These are phyloP conservation scores for Flaveria sonorensis DNA, from an alignment of 129 eudicot species.

Conservation along the genomic window DNA sequence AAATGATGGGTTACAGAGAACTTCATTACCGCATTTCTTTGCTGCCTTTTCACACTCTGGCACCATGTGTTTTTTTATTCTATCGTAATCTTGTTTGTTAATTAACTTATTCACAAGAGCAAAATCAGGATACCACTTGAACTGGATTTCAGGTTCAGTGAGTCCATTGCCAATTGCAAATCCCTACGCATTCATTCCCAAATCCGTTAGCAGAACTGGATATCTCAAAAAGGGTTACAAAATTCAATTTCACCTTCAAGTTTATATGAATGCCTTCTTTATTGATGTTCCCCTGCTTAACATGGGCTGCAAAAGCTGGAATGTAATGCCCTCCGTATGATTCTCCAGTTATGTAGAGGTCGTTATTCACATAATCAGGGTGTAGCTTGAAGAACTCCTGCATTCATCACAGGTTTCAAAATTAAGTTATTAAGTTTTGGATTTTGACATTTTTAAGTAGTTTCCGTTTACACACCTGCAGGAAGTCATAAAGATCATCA, in stretches of 20 bases:
- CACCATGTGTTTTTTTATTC: constrained; percentile 29
- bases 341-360: constrained; percentile 85
- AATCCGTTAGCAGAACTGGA: constrained; percentile 1
- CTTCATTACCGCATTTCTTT: constrained; percentile 56
- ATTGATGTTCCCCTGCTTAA: constrained; percentile 68
- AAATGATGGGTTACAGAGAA: neutral
- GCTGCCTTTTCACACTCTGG: constrained; percentile 57
- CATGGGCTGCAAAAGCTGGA: constrained; percentile 79
- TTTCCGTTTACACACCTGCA: constrained; percentile 52
- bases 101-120: constrained; percentile 53
- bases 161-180: constrained; percentile 91
- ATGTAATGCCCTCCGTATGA: constrained; percentile 89
- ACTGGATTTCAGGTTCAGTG: constrained; percentile 73
- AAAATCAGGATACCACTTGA: constrained; percentile 56
- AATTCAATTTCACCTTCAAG: constrained; percentile 50
- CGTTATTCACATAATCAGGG: constrained; percentile 63
- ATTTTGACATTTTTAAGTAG: neutral
- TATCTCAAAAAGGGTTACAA: neutral
- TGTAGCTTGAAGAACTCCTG: constrained; percentile 70
- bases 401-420: neutral
- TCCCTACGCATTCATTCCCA: constrained; percentile 47
- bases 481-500: constrained; percentile 75
- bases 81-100: constrained; percentile 34
- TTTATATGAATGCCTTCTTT: constrained; percentile 66
- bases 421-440: neutral